Evolutionary conservation across 2,329 filamentous ascomycete genomes (phyloP), one percentile per base, ranked within the genome.

Genomic region (Diaporthe vaccinii): DNA sequence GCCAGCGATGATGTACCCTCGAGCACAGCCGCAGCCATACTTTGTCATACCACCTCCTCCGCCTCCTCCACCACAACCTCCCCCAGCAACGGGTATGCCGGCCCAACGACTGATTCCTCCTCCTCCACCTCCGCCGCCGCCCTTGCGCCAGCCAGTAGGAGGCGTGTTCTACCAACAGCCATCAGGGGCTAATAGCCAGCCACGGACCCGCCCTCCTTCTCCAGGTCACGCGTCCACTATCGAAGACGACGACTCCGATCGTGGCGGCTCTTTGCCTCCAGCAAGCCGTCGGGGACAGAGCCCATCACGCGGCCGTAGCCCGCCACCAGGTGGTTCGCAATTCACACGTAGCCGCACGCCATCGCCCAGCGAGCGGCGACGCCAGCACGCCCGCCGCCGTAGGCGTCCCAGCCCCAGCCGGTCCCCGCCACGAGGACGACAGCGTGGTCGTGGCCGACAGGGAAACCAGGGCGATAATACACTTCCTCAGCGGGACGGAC

Each of bases 151-250:
- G 70, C 70, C 46, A 55, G 17, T 10, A 22, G 2, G 12, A 25
- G 46, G 17, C 2, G 17, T 17, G 4, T 41, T 28, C 58, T 53
- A 62, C 36, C 70, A 51, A 55, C 46, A 55, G 12, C 58, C 70
- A 65, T 25, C 31, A n/a, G 51, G 22, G n/a, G 8, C 17, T n/a
- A 7, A 12, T 12, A 46, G 59, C 46, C 46, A 28, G 39, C 10
- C 39, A 73, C 58, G 28, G 20, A 61, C 58, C 7, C 44, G 70
- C 12, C 39, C 46, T 41, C 70, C 70, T 20, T 73, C 70, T 55
- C 70, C 58, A 20, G 70, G 70, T 17, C 70, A 73, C 34, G 70
- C 70, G 20, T 73, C 70, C n/a, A 73, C 70, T 4, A 73, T 73
- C 17, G 70, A 73, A 41, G 70, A 73, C 46, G 46, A 55, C 9